Conservation (phyloP, 1,284 basidiomycete species). For the Ganoderma sp. region DNA sequence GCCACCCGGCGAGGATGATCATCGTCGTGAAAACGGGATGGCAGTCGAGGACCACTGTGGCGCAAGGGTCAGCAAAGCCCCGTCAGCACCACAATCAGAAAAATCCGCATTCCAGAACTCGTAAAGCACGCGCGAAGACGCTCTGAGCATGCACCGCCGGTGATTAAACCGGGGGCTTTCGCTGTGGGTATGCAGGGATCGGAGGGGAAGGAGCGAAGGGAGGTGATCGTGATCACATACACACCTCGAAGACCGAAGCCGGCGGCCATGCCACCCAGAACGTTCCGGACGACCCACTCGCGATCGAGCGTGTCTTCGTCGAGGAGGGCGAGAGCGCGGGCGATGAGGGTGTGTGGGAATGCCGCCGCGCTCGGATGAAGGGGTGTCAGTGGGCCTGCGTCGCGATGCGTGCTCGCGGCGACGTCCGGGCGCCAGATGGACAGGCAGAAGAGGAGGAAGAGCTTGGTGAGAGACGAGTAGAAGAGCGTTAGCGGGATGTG, state of each 20-base stretch:
- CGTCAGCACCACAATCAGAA: constrained; percentile 4
- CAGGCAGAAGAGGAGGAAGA: constrained; percentile 83
- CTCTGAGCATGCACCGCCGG: not conserved
- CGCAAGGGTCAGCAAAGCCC: not conserved
- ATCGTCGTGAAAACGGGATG: constrained; percentile 78
- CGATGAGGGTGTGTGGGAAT: constrained; percentile 43
- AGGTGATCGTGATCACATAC: constrained; percentile 38
- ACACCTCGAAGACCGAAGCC: constrained; percentile 71
- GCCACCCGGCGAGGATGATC: constrained; percentile 82
- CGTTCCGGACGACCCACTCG: constrained; percentile 84
- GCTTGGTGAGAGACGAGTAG: constrained; percentile 87
- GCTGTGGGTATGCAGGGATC: constrained; percentile 1
- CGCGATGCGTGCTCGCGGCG: constrained; percentile 1
- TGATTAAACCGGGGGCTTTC: constrained; percentile 1
- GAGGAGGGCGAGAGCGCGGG: constrained; percentile 52
- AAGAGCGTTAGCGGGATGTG: constrained; percentile 82
- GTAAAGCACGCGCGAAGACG: not conserved
- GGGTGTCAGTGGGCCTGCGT: constrained; percentile 4
- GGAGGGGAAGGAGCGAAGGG: constrained; percentile 32
- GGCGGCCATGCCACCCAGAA: constrained; percentile 85
- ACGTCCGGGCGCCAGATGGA: constrained; percentile 79
- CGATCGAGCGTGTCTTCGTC: constrained; percentile 76
- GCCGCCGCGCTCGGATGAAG: constrained; percentile 37
- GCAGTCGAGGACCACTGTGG: constrained; percentile 73
- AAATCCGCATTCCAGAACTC: not conserved